Base-by-base conservation (phyloP, 805 yeast species). In the Pichia manshurica region DNA sequence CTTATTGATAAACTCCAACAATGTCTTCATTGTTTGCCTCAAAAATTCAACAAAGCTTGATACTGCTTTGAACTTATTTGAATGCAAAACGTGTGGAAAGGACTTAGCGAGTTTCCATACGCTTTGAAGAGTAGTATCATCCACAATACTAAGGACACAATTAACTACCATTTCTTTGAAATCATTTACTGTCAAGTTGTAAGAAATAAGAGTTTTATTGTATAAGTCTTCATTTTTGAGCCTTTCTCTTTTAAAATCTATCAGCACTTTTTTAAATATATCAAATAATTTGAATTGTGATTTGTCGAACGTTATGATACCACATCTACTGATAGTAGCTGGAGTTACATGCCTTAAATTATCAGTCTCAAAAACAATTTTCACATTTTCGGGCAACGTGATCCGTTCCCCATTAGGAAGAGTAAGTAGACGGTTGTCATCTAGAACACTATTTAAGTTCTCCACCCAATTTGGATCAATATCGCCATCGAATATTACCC, bases 381-480 rank as follows among this genome's bases (percentile, higher is more conserved):
- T 72, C 4, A 87, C 73, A 53, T 83, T 82, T 0, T 65, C 56
- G 0, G 95, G 88, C 1, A 91, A 63, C 1, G 74, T 67, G 6
- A 91, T 60, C 20, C 96, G 75, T 61, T 91, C 98, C 35, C 98
- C 98, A 59, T 81, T 88, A 0, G 98, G 93, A 9, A 91, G 68
- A 0, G 97, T 89, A 37, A 91, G 65, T 1, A 84, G 54, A 53
- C 77, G 80, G 64, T 89, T 91, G 55, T 91, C 98, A 65, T 91
- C 98, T 16, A 91, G 70, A 9, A 89, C 93, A 67, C 95, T 84
- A 67, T 91, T 91, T 53, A 91, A 68, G 47, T 84, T 84, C 57
- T 91, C 98, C 1, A 87, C 87, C 95, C 97, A 91, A 35, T 79
- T 81, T 0, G 98, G 97, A 60, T 91, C 97, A 32, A 91, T 77